A percentile compares a stretch with the other conserved stretches of the same genome.
Evolutionary conservation across 1,139 yeast genomes (phyloP).

Genomic region (Magnusiomyces starmeri): DNA sequence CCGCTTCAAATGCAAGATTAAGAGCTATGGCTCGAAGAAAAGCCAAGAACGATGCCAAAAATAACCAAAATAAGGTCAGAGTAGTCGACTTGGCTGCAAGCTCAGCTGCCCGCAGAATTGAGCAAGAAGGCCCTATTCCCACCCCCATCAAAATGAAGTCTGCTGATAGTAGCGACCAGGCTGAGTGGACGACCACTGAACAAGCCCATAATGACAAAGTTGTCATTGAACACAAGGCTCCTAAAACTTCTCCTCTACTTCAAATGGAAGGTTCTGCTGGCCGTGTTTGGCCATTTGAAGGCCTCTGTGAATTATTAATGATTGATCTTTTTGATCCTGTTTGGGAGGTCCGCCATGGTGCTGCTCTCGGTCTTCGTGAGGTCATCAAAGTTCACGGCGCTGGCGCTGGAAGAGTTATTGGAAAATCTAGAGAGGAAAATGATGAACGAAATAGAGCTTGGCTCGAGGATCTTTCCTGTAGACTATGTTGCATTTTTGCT

Average conservation of each 20-base stretch:
- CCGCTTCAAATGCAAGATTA: conserved; percentile 62
- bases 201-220: conserved; percentile 77
- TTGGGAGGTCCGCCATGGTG: conserved; percentile 97
- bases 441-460: conserved; percentile 57
- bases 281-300: conserved; percentile 91
- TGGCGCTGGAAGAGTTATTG: conserved; percentile 77
- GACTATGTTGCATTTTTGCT: conserved; percentile 81
- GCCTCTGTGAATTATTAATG: conserved; percentile 80
- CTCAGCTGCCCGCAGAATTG: conserved; percentile 57
- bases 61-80: conserved; percentile 48
- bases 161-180: conserved; percentile 14
- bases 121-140: conserved; percentile 18
- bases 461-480: conserved; percentile 81
- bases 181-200: conserved; percentile 50
- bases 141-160: conserved; percentile 18
- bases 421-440: conserved; percentile 55
- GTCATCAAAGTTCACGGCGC: conserved; percentile 75
- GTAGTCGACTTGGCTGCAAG: conserved; percentile 71
- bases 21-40: conserved; percentile 90
- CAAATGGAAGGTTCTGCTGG: conserved; percentile 64
- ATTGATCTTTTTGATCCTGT: conserved; percentile 75
- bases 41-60: conserved; percentile 74
- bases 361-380: conserved; percentile 88
- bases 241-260: conserved; percentile 62
- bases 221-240: conserved; percentile 71